These are phyloP conservation scores for Psilocybe tampanensis DNA, from an alignment of 768 basidiomycete species.

Conservation along the genomic window DNA sequence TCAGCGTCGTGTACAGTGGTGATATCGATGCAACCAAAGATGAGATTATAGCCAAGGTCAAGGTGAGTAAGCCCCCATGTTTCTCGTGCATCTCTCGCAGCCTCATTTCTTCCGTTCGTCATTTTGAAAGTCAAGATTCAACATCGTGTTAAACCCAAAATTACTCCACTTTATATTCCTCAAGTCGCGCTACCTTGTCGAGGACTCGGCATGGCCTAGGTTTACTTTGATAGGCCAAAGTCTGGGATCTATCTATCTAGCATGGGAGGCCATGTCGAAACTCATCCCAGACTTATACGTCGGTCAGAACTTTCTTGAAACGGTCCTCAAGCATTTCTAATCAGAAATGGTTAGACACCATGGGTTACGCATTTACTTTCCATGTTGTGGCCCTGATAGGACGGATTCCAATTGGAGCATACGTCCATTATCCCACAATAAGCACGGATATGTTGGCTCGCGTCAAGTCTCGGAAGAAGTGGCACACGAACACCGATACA, in stretches of 20 bases:
- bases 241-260: slow-evolving; percentile 82
- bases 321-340: slow-evolving; percentile 3
- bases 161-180: slow-evolving; percentile 85
- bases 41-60: slow-evolving; percentile 78
- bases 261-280: slow-evolving; percentile 76
- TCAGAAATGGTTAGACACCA: slow-evolving; percentile 67
- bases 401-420: slow-evolving; percentile 79
- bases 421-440: slow-evolving; percentile 96
- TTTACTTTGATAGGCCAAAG: slow-evolving; percentile 95
- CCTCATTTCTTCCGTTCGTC: neutral
- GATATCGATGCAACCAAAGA: slow-evolving; percentile 81
- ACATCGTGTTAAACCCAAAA: slow-evolving; percentile 66
- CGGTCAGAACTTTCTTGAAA: slow-evolving; percentile 47
- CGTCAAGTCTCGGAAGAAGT: slow-evolving; percentile 57
- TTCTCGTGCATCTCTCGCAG: neutral
- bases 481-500: slow-evolving; percentile 62
- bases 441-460: slow-evolving; percentile 92
- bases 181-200: slow-evolving; percentile 66
- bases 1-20: slow-evolving; percentile 88
- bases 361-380: slow-evolving; percentile 97
- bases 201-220: slow-evolving; percentile 82
- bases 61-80: slow-evolving; percentile 50
- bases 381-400: slow-evolving; percentile 70
- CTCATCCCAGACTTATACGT: slow-evolving; percentile 91
- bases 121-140: slow-evolving; percentile 68